A percentile compares a stretch with the other conserved stretches of the same genome.
Evolutionary conservation across 352 stramenopile species (phyloP).

Genomic region (Phytophthora ohioensis): DNA sequence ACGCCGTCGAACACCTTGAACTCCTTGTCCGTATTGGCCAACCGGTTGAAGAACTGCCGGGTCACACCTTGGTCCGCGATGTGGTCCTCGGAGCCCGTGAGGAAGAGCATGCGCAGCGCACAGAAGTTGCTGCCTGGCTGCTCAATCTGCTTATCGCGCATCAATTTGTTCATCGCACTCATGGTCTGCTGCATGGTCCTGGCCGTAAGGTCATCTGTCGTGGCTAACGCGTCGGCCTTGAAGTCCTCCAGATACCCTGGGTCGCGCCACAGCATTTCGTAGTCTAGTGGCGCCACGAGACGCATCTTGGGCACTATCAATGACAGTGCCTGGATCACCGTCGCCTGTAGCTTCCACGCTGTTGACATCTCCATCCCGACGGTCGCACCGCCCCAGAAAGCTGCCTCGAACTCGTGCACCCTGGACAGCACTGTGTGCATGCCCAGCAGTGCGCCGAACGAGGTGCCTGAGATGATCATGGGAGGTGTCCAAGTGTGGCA

Average conservation of each 20-base stretch:
- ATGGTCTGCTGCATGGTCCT: constrained; percentile 43
- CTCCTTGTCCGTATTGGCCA: constrained; percentile 55
- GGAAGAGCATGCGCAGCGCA: constrained; percentile 33
- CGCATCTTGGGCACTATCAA: constrained; percentile 42
- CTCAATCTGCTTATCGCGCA: constrained; percentile 24
- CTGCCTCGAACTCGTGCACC: constrained; percentile 50
- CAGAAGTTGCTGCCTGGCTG: constrained; percentile 21
- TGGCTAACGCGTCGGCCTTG: constrained; percentile 54
- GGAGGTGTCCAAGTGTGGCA: constrained; percentile 18
- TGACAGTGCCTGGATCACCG: constrained; percentile 49
- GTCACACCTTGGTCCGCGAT: constrained; percentile 39
- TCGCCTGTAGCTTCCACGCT: constrained; percentile 47
- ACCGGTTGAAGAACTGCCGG: constrained; percentile 40
- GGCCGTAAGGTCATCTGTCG: constrained; percentile 50
- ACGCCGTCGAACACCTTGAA: constrained; percentile 57
- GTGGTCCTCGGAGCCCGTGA: constrained; percentile 51
- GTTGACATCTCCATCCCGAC: constrained; percentile 56
- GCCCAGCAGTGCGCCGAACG: constrained; percentile 59
- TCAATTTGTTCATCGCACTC: constrained; percentile 32
- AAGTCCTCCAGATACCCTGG: constrained; percentile 55
- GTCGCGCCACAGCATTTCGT: constrained; percentile 42
- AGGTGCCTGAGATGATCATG: constrained; percentile 64
- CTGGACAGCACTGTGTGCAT: constrained; percentile 58
- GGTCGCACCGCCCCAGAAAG: constrained; percentile 51
- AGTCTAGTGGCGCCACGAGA: constrained; percentile 56